Base-by-base conservation (phyloP, 2,329 filamentous ascomycete genomes). In the Cryphonectria nitschkei region DNA sequence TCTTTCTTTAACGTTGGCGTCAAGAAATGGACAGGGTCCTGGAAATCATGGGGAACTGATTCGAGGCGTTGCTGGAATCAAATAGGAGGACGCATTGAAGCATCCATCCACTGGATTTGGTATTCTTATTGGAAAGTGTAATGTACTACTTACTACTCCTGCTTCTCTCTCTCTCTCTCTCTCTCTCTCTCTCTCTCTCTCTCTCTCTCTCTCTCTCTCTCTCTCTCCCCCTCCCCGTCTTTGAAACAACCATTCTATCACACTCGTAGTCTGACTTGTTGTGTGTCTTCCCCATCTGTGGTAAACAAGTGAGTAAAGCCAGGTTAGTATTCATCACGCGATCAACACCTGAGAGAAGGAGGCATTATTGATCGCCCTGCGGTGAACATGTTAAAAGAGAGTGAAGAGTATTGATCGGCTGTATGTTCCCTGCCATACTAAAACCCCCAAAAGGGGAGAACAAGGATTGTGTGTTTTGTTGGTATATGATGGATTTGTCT, bases 61-160 rank as follows among this genome's bases (percentile, higher is more conserved):
- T 58, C 54, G 54, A 16, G 54, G 54, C 54, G 54, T 58, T 58
- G 34, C 26, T 34, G 54, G 54, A 58, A 58, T 58, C 14, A 58
- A 32, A 58, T 39, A 29, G 54, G 46, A 8, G 52, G 13, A 19
- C 54, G 13, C 26, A 26, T 19, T 32, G 26, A 58, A 34, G 54
- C 54, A 29, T 32, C 26, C 29, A 6, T 32, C 26, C 29, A 58
- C 54, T 58, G 54, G 54, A 13, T 32, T 32, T 58, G 13, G 54
- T 58, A 34, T 58, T 34, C 29, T 34, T 19, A 58, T 58, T 32
- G 54, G 54, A 58, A 58, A 58, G 2, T 58, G 13, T 58, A 58
- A 34, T 19, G 54, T 58, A 58, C 54, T 58, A 6, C 52, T 6
- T 29, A 34, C 14, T 19, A 19, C 14, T 58, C 16, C 8, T 9